These are phyloP conservation scores for Cenchrus americanus DNA, from an alignment of 176 grass and related monocot genomes.

Conservation along the genomic window DNA sequence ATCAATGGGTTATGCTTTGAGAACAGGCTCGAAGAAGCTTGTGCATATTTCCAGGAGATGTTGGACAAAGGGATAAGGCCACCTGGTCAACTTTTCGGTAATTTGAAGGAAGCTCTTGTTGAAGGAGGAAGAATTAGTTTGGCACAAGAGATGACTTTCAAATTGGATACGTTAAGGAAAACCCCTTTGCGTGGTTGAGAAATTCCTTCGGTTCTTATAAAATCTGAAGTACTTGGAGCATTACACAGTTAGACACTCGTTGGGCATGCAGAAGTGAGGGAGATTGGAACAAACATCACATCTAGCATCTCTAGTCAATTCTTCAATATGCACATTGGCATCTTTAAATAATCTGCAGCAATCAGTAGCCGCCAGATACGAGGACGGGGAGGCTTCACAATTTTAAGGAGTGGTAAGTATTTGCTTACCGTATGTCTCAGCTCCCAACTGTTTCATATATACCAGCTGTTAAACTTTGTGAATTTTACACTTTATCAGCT, in stretches of 20 bases:
- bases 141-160: constrained; percentile 58
- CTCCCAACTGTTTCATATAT: no score
- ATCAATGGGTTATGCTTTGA: constrained; percentile 67
- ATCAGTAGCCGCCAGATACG: no score
- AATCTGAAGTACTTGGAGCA: background rate
- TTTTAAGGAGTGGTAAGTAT: no score
- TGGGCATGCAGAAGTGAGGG: background rate
- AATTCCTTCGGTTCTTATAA: constrained; percentile 13
- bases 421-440: no score
- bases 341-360: no score
- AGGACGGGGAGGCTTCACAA: no score
- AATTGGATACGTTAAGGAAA: constrained; percentile 58
- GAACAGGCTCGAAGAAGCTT: constrained; percentile 79
- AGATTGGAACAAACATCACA: no score
- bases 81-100: constrained; percentile 65
- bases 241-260: background rate
- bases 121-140: constrained; percentile 61
- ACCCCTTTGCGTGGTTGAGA: constrained; percentile 47
- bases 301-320: no score
- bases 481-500: no score
- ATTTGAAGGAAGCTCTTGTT: constrained; percentile 68
- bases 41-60: constrained; percentile 74
- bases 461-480: no score
- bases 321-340: no score
- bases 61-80: constrained; percentile 74